Conservation (phyloP, 768 basidiomycete genomes). For the Tephrocybe rancida region DNA sequence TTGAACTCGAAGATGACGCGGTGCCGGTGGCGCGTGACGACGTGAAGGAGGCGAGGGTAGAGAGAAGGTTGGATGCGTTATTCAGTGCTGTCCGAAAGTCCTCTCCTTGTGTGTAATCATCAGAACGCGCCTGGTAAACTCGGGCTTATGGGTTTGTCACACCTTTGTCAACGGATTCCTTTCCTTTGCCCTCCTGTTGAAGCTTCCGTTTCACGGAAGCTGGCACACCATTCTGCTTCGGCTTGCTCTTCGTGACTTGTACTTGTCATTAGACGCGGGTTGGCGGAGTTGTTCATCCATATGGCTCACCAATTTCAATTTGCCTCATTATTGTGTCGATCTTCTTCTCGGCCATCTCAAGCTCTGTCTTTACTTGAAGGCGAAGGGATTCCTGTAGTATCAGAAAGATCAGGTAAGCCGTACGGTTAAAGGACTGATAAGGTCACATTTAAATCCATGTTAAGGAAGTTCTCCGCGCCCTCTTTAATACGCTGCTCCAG, state of each 20-base stretch:
- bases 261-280: slow-evolving; percentile 6
- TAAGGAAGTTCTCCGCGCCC: slow-evolving; percentile 88
- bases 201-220: slow-evolving; percentile 22
- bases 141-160: background rate
- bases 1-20: slow-evolving; percentile 39
- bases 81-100: slow-evolving; percentile 75
- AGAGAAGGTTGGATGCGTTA: slow-evolving; percentile 62
- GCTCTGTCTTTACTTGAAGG: slow-evolving; percentile 72
- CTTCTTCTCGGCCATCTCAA: slow-evolving; percentile 73
- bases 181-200: slow-evolving; percentile 15
- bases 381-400: slow-evolving; percentile 60
- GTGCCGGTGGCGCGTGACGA: slow-evolving; percentile 32
- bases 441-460: slow-evolving; percentile 59
- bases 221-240: slow-evolving; percentile 20
- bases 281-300: background rate
- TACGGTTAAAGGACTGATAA: background rate
- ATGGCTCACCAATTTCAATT: slow-evolving; percentile 53
- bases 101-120: slow-evolving; percentile 42
- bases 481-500: slow-evolving; percentile 85
- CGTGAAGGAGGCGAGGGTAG: slow-evolving; percentile 50
- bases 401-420: background rate
- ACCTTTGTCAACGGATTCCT: slow-evolving; percentile 43
- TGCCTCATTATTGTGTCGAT: slow-evolving; percentile 66
- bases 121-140: background rate
- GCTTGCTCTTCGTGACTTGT: slow-evolving; percentile 32